Percentiles rank a stretch among this genome's conserved stretches.
phyloP scores from a whole-genome alignment of 305 asterid genomes.

The Withania somnifera region DNA sequence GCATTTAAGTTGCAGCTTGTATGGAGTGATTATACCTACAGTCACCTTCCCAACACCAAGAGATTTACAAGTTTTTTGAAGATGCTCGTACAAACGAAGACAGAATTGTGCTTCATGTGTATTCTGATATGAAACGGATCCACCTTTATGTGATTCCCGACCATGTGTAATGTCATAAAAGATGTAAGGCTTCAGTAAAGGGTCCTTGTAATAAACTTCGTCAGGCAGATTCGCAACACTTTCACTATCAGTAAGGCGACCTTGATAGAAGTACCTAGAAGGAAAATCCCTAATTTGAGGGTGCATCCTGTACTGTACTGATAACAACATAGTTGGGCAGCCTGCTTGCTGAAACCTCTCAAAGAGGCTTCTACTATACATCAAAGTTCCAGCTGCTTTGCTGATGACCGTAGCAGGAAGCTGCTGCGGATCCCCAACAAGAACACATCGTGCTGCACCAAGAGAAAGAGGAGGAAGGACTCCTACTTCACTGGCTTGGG shows the following conservation, averaged over 20 bases:
- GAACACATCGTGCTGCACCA: slow-evolving; percentile 99
- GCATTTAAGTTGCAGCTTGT: slow-evolving; percentile 93
- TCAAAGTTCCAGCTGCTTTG: slow-evolving; percentile 94
- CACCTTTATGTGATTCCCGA: slow-evolving; percentile 94
- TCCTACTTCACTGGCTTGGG: slow-evolving; percentile 98
- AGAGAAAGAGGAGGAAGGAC: slow-evolving; percentile 92
- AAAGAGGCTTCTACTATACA: slow-evolving; percentile 95
- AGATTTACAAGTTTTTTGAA: slow-evolving; percentile 56
- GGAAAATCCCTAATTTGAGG: slow-evolving; percentile 96
- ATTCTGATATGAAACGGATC: slow-evolving; percentile 89
- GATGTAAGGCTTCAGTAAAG: slow-evolving; percentile 66
- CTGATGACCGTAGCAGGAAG: slow-evolving; percentile 99
- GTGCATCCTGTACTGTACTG: slow-evolving; percentile 98
- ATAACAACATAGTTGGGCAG: slow-evolving; percentile 94
- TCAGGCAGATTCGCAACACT: slow-evolving; percentile 67
- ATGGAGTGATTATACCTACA: slow-evolving; percentile 96
- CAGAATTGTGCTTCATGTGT: slow-evolving; percentile 91
- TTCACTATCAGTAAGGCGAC: slow-evolving; percentile 94
- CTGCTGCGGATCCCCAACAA: slow-evolving; percentile 99
- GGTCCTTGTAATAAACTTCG: slow-evolving; percentile 76
- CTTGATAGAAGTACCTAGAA: slow-evolving; percentile 92
- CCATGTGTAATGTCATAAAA: slow-evolving; percentile 84
- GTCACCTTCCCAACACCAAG: slow-evolving; percentile 66
- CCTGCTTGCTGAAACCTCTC: slow-evolving; percentile 99
- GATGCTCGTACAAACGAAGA: slow-evolving; percentile 86